phyloP scores from a whole-genome alignment of 306 rosid genomes.

The Vicia villosa region DNA sequence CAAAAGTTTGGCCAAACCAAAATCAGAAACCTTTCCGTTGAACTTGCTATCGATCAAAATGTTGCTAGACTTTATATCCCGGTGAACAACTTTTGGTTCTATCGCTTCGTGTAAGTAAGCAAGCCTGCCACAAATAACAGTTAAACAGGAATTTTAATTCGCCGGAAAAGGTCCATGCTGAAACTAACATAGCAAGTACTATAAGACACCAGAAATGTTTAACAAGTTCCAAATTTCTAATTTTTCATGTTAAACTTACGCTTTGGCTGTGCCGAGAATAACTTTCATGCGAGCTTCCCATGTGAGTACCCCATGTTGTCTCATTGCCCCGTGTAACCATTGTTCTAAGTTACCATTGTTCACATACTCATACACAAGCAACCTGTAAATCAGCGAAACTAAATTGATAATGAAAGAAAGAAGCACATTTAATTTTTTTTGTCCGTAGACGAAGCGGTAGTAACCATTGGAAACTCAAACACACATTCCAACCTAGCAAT shows the following conservation, averaged over 20 bases:
- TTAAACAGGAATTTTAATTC: constrained; percentile 10
- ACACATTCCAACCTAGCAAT: no score
- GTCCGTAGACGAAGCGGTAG: no score
- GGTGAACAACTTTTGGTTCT: constrained; percentile 95
- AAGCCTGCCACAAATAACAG: constrained; percentile 61
- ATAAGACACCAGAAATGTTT: neutral
- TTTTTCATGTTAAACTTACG: constrained; percentile 63
- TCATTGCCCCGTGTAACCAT: constrained; percentile 91
- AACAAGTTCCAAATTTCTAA: neutral
- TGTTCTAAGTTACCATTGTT: constrained; percentile 95
- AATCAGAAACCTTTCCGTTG: constrained; percentile 95
- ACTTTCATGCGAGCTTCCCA: constrained; percentile 98
- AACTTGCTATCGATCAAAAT: constrained; percentile 82
- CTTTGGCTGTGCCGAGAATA: constrained; percentile 89
- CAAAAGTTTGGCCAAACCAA: constrained; percentile 94
- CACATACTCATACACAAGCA: constrained; percentile 95
- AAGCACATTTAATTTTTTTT: neutral
- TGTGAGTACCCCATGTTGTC: constrained; percentile 69
- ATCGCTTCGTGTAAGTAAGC: constrained; percentile 96
- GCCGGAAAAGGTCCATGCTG: neutral
- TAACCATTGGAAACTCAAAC: no score
- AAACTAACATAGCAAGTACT: constrained; percentile 16
- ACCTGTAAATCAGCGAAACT: constrained; percentile 50
- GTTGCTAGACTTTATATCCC: constrained; percentile 94
- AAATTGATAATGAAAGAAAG: neutral